These are phyloP conservation scores for Fraxinus baroniana DNA, from an alignment of 305 asterid species.

Conservation along the genomic window DNA sequence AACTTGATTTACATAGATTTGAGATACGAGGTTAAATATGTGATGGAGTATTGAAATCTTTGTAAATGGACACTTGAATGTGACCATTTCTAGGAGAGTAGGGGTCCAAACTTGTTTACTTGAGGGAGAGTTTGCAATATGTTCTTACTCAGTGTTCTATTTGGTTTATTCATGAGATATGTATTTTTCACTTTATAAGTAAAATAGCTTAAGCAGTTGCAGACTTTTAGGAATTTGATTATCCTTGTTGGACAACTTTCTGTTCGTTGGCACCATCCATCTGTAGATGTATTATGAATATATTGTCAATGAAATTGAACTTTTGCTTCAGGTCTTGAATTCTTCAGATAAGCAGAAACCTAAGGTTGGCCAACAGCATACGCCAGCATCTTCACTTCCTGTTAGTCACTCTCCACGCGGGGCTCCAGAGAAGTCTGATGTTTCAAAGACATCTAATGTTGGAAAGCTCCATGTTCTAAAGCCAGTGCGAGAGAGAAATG, in stretches of 20 bases:
- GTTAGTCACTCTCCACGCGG: constrained; percentile 30
- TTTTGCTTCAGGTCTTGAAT: constrained; percentile 33
- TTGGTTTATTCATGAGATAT: constrained; percentile 14
- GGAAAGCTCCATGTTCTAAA: constrained; percentile 47
- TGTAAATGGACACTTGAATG: background rate
- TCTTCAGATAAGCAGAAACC: constrained; percentile 40
- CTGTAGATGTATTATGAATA: background rate
- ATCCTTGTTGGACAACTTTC: constrained; percentile 2
- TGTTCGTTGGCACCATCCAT: background rate
- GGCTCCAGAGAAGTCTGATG: constrained; percentile 33
- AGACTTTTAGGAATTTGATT: background rate
- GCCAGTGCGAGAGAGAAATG: constrained; percentile 38
- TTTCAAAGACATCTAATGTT: constrained; percentile 33
- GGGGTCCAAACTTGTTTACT: background rate
- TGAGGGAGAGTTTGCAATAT: background rate
- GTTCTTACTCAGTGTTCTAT: background rate
- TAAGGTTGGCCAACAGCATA: constrained; percentile 37
- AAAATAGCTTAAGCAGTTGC: background rate
- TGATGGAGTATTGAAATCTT: background rate
- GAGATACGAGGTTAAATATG: background rate
- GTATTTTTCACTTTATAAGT: background rate
- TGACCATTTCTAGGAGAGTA: background rate
- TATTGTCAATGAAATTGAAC: background rate
- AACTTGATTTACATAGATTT: background rate
- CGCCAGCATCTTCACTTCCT: constrained; percentile 31